phyloP scores from a whole-genome alignment of 1,139 yeast species.

The Geotrichum citri-aurantii region DNA sequence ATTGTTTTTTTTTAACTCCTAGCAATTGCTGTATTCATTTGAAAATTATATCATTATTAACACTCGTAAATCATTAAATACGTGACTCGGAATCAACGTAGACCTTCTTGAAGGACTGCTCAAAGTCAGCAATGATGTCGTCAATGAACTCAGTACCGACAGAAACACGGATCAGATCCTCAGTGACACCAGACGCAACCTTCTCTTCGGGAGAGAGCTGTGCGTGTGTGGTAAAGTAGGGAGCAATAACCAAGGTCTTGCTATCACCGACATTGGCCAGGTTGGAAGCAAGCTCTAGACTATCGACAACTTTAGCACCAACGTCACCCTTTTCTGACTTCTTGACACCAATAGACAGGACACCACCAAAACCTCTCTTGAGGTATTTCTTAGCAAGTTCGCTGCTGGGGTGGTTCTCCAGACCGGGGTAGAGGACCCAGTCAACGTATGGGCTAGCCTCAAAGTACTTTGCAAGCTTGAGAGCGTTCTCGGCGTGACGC shows the following conservation, averaged over 20 bases:
- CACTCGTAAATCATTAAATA: background rate
- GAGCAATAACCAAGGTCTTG: slow-evolving; percentile 91
- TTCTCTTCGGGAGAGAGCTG: slow-evolving; percentile 82
- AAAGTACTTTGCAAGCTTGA: slow-evolving; percentile 70
- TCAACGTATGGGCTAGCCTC: slow-evolving; percentile 67
- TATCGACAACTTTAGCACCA: slow-evolving; percentile 78
- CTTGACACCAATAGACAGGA: slow-evolving; percentile 83
- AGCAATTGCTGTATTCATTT: background rate
- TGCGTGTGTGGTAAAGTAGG: slow-evolving; percentile 91
- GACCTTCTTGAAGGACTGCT: slow-evolving; percentile 54
- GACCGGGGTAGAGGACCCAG: slow-evolving; percentile 91
- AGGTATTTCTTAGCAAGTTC: slow-evolving; percentile 78
- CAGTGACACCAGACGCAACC: slow-evolving; percentile 73
- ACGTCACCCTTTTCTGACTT: slow-evolving; percentile 46
- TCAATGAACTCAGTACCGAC: slow-evolving; percentile 88
- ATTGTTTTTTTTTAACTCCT: background rate
- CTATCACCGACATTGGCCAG: slow-evolving; percentile 96
- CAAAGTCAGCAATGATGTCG: slow-evolving; percentile 81
- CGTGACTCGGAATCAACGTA: slow-evolving; percentile 14
- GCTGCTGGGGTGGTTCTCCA: slow-evolving; percentile 76
- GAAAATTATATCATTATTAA: background rate
- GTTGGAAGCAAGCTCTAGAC: slow-evolving; percentile 76
- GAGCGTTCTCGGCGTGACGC: slow-evolving; percentile 83
- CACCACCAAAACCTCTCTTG: slow-evolving; percentile 75
- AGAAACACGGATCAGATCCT: slow-evolving; percentile 81